These are phyloP conservation scores for Microbotryum lychnidis-dioicae DNA, from an alignment of 1,284 basidiomycete species.

Conservation along the genomic window DNA sequence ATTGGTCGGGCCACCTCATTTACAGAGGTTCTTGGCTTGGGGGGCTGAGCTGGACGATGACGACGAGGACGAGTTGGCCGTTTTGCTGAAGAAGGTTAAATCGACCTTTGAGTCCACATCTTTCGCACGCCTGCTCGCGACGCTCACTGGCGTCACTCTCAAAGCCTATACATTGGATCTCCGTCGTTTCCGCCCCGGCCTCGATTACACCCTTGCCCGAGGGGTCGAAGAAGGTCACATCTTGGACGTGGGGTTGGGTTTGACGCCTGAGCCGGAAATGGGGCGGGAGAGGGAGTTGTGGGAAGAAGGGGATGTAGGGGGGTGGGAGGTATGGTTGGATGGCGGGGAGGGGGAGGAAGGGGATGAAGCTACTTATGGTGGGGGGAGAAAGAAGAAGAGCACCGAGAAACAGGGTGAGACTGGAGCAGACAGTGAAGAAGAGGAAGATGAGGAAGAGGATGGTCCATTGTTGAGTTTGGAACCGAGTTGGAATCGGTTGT, in stretches of 20 bases:
- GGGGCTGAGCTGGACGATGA: neutral
- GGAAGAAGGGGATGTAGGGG: slow-evolving; percentile 42
- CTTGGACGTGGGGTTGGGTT: slow-evolving; percentile 79
- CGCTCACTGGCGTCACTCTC: slow-evolving; percentile 68
- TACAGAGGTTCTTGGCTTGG: slow-evolving; percentile 80
- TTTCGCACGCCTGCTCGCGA: slow-evolving; percentile 82
- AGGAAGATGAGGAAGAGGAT: slow-evolving; percentile 49
- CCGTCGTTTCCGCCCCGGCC: slow-evolving; percentile 78
- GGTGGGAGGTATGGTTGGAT: slow-evolving; percentile 28
- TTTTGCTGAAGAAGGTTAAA: slow-evolving; percentile 44
- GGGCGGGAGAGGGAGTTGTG: slow-evolving; percentile 37
- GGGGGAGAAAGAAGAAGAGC: slow-evolving; percentile 24
- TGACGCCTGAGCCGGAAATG: slow-evolving; percentile 63
- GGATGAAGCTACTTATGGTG: slow-evolving; percentile 5
- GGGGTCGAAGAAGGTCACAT: slow-evolving; percentile 62
- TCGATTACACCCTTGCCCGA: slow-evolving; percentile 92
- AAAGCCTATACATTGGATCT: slow-evolving; percentile 66
- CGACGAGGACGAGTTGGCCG: slow-evolving; percentile 44
- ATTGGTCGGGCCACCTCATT: slow-evolving; percentile 80
- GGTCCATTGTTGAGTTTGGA: slow-evolving; percentile 81
- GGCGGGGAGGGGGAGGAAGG: slow-evolving; percentile 6
- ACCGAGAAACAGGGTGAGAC: slow-evolving; percentile 33
- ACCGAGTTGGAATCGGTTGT: slow-evolving; percentile 81
- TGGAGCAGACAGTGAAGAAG: slow-evolving; percentile 21
- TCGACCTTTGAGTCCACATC: slow-evolving; percentile 71